Base-by-base conservation (phyloP, 176 grass and related monocot species). In the Oryza longistaminata region DNA sequence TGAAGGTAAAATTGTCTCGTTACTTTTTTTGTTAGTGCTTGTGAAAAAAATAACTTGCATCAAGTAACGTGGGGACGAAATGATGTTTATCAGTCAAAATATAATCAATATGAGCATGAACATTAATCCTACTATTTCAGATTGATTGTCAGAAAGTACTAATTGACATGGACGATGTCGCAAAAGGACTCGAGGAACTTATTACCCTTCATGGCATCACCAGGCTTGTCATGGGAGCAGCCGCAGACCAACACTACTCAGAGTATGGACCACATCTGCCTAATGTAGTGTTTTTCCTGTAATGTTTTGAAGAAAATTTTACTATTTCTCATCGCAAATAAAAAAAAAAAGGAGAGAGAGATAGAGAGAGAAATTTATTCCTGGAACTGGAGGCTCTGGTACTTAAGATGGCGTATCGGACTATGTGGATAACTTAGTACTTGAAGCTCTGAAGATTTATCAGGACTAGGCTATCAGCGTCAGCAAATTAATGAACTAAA, bases 141-240 rank as follows among this genome's bases (percentile, higher is more conserved):
- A 86, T 81, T 46, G 83, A 64, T 19, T 87, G 69, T 5, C 25
- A 86, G 53, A 93, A 90, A 83, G 7, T 88, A 48, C 64, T 94
- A 60, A 87, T 89, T 10, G 86, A 91, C 7, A 88, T 52, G 12
- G 83, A 87, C 35, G 86, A 94, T 75, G 35, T 91, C 25, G 80
- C 66, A 64, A 68, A 74, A 81, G 92, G 92, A 70, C 84, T 94
- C 21, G 43, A 85, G 31, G 76, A 89, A 19, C 84, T 94, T 31
- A 85, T 89, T 70, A 33, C 67, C 11, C 78, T 85, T 65, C 84
- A 87, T 11, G 71, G 83, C 17, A 76, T 91, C 84, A 82, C 83
- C 15, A 89, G 46, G 64, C 86, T 91, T 77, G 83, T 91, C 29
- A 89, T 94, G 89, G 92, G 87, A 65, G 92, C 89, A 87, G 89